These are phyloP conservation scores for Aspergillus olivimuriae DNA, from an alignment of 495 filamentous ascomycete species.

Conservation along the genomic window DNA sequence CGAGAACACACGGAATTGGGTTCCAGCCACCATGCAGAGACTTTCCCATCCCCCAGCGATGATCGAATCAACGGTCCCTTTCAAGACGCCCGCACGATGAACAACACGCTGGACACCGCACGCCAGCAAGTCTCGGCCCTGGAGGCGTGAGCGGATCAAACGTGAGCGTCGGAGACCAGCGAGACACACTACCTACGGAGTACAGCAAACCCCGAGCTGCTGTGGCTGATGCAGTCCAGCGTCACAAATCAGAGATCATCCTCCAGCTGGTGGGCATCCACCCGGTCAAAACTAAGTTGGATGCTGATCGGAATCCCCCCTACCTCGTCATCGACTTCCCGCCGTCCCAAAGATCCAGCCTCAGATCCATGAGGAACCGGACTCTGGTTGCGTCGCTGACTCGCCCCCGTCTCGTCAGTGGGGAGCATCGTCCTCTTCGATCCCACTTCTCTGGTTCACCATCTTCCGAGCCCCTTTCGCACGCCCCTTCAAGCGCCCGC, in stretches of 20 bases:
- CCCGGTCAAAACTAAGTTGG: constrained; percentile 1
- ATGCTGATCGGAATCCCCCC: neutral
- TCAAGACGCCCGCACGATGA: no score
- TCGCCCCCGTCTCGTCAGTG: neutral
- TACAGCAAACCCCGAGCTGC: neutral
- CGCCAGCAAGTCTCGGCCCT: no score
- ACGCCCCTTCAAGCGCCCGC: no score
- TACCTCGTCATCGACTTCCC: neutral
- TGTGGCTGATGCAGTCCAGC: constrained; percentile 1
- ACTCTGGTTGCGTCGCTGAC: neutral
- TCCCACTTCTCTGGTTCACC: neutral
- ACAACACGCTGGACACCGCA: no score
- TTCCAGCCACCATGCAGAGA: no score
- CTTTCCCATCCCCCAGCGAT: no score
- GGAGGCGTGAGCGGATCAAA: no score
- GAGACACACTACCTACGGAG: no score
- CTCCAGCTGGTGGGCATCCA: neutral
- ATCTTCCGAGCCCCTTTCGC: neutral
- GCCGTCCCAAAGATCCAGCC: constrained; percentile 1
- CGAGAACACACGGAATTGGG: no score
- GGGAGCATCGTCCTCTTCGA: neutral
- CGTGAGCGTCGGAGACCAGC: no score
- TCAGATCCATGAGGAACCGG: neutral
- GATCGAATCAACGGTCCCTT: no score
- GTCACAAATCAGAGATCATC: constrained; percentile 1